Base-by-base conservation (phyloP, 1,284 basidiomycete genomes). In the Ganoderma sinense region DNA sequence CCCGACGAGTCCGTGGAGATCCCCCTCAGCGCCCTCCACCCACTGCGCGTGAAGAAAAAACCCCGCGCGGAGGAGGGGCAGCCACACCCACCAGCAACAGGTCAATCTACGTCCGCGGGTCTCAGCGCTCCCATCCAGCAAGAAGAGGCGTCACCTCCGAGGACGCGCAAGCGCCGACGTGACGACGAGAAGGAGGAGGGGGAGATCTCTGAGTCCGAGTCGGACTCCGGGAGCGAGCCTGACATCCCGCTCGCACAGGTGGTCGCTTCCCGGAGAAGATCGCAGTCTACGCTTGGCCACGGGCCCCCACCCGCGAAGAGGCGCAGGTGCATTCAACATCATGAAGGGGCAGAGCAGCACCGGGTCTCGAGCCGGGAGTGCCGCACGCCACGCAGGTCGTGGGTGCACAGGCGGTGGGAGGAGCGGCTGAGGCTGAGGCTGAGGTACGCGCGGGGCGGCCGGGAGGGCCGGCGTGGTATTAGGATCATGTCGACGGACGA, bases 101-200 rank as follows among this genome's bases (percentile, higher is more conserved):
- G n/a, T 11, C 29, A 40, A 36, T 11, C 33, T 40, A 10, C 10
- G 6, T 11, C n/a, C n/a, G 14, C 26, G 5, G 23, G 5, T 29
- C n/a, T n/a, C 20, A 40, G 36, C 4, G 3, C 20, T 20, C 5
- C 59, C 4, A 10, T 29, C 18, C 33, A 29, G 5, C 53, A 56
- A 16, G 53, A 20, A 11, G 36, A 39, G 36, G 11, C 36, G 16
- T 16, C 53, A 29, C 14, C 36, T 3, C 18, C 36, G 16, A 26
- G 36, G 11, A 29, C 2, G n/a, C 23, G n/a, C 40, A 61, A 61
- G 40, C 59, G 59, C 23, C 18, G 23, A 13, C 59, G 39, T 0
- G 59, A 61, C n/a, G 59, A 61, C 11, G 59, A 61, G 23, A 43
- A n/a, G n/a, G 59, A 61, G 40, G 59, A 61, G 39, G 59, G 59